Conservation (phyloP, 2,329 filamentous ascomycete species). For the Cucurbitaria berberidis region DNA sequence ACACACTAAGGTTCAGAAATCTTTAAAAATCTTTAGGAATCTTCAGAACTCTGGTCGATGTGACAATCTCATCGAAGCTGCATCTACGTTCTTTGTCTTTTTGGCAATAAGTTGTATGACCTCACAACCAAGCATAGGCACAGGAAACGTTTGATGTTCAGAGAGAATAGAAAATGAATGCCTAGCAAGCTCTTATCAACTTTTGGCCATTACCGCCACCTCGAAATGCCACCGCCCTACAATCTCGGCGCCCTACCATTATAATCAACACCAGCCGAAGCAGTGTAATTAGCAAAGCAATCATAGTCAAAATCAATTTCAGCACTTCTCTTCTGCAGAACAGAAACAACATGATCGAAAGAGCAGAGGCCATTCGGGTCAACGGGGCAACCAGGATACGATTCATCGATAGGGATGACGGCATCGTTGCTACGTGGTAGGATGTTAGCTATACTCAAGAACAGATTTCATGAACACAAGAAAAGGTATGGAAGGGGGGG, state of each 20-base stretch:
- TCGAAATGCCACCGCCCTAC: too few relatives aligned
- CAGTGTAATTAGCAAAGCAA: slow-evolving; percentile 40
- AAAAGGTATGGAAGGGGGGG: not conserved
- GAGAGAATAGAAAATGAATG: too few relatives aligned
- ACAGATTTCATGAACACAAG: not conserved
- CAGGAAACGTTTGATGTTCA: too few relatives aligned
- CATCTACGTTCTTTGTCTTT: too few relatives aligned
- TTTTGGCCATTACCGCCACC: not conserved
- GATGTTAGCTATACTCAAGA: not conserved
- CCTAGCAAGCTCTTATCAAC: not conserved
- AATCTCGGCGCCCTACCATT: slow-evolving; percentile 34
- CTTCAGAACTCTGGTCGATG: too few relatives aligned
- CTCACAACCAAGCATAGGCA: too few relatives aligned
- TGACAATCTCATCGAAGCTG: too few relatives aligned
- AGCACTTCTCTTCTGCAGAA: slow-evolving; percentile 33
- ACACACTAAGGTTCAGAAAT: too few relatives aligned
- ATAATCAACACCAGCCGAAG: slow-evolving; percentile 29
- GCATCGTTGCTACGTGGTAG: slow-evolving; percentile 34
- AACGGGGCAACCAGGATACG: slow-evolving; percentile 27
- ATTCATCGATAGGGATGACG: slow-evolving; percentile 32
- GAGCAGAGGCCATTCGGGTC: slow-evolving; percentile 36
- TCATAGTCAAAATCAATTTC: slow-evolving; percentile 40
- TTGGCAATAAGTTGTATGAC: too few relatives aligned
- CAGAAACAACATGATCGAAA: slow-evolving; percentile 36
- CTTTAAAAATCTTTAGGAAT: too few relatives aligned